Percentiles rank a stretch among this genome's conserved stretches.
phyloP scores from a whole-genome alignment of 1,139 yeast species.

The Suhomyces atakaporum region DNA sequence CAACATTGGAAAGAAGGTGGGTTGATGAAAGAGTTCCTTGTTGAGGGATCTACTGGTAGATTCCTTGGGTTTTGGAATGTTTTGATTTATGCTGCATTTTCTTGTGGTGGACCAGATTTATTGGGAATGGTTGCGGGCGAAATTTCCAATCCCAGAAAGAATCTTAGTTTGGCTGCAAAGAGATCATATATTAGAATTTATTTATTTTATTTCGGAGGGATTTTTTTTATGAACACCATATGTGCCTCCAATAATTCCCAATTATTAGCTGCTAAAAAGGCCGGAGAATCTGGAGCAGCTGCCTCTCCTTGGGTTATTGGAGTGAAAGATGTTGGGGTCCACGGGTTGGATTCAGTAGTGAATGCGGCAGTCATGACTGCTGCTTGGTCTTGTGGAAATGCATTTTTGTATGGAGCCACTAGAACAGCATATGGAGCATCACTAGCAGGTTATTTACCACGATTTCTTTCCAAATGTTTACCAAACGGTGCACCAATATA shows the following conservation, averaged over 20 bases:
- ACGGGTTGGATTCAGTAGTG: slow-evolving; percentile 38
- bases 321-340: slow-evolving; percentile 36
- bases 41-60: slow-evolving; percentile 35
- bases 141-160: slow-evolving; percentile 34
- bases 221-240: slow-evolving; percentile 38
- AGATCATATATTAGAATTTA: slow-evolving; percentile 38
- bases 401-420: slow-evolving; percentile 37
- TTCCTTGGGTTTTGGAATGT: slow-evolving; percentile 40
- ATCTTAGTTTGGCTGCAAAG: slow-evolving; percentile 36
- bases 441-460: slow-evolving; percentile 40
- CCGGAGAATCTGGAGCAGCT: slow-evolving; percentile 34
- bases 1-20: slow-evolving; percentile 39
- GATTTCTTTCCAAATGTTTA: slow-evolving; percentile 35
- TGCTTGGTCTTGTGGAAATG: slow-evolving; percentile 45
- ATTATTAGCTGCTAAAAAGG: slow-evolving; percentile 26
- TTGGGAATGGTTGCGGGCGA: slow-evolving; percentile 39
- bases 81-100: slow-evolving; percentile 40
- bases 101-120: slow-evolving; percentile 48
- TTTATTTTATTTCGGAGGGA: slow-evolving; percentile 41
- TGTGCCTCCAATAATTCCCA: slow-evolving; percentile 37
- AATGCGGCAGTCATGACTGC: slow-evolving; percentile 37
- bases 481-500: slow-evolving; percentile 39
- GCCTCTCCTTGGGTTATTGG: slow-evolving; percentile 47
- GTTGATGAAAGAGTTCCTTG: slow-evolving; percentile 33
- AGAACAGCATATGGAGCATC: slow-evolving; percentile 39